Evolutionary conservation across 257 asterid genomes (phyloP).

Genomic region (Plantago elongata): DNA sequence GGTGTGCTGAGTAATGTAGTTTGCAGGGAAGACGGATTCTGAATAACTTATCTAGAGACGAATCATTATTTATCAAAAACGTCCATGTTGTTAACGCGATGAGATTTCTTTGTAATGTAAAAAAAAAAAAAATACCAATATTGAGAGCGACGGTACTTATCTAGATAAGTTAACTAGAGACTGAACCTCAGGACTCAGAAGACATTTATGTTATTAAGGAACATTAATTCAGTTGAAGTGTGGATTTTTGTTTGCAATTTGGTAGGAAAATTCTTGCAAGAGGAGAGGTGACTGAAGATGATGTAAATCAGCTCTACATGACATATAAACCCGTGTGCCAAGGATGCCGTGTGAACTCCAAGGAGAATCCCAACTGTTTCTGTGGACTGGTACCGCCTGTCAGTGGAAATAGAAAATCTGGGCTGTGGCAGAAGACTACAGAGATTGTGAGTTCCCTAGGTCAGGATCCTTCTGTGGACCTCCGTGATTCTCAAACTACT

Average conservation of each 20-base stretch:
- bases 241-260: conserved; percentile 17
- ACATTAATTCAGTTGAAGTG: conserved; percentile 10
- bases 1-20: neutral
- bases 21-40: no score
- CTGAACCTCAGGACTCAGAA: no score
- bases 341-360: conserved; percentile 88
- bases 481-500: conserved; percentile 62
- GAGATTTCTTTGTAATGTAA: no score
- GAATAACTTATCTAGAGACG: no score
- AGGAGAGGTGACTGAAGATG: conserved; percentile 63
- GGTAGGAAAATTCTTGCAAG: conserved; percentile 65
- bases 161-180: no score
- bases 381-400: conserved; percentile 85
- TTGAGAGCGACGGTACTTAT: no score
- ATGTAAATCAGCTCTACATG: conserved; percentile 75
- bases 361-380: conserved; percentile 97
- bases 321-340: conserved; percentile 80
- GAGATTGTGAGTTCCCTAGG: conserved; percentile 79
- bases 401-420: conserved; percentile 84
- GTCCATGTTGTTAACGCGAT: no score
- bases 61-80: no score
- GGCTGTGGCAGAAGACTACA: conserved; percentile 89
- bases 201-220: no score
- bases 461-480: conserved; percentile 67
- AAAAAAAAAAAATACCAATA: no score